Evolutionary conservation across 2,329 filamentous ascomycete species (phyloP).

Genomic region (Leptographium lundbergii): DNA sequence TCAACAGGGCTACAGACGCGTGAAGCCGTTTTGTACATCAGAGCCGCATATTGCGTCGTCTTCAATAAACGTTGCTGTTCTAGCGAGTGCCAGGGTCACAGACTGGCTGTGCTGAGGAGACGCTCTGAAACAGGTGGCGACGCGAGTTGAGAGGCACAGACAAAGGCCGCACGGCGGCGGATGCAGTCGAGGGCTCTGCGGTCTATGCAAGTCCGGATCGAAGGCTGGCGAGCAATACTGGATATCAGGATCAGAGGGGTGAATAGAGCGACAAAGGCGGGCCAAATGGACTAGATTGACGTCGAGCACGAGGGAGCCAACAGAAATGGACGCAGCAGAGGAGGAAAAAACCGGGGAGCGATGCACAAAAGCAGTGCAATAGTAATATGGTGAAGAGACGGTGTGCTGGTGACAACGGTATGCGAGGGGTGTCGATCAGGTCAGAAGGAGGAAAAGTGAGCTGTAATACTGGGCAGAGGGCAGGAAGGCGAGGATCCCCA

Average conservation of each 20-base stretch:
- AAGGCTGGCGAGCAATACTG: too few species aligned
- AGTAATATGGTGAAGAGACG: not conserved
- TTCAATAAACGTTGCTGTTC: not conserved
- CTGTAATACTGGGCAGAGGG: not conserved
- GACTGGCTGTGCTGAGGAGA: too few species aligned
- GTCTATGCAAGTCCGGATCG: too few species aligned
- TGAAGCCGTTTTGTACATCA: not conserved
- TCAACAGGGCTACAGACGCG: not conserved
- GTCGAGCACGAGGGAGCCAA: not conserved
- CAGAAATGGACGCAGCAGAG: not conserved
- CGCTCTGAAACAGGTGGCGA: too few species aligned
- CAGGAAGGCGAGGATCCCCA: not conserved
- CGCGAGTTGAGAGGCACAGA: too few species aligned
- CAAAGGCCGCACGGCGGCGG: too few species aligned
- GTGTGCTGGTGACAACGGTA: not conserved
- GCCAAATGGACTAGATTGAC: too few species aligned
- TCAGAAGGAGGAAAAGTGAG: not conserved
- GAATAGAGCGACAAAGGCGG: too few species aligned
- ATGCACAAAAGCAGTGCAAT: not conserved
- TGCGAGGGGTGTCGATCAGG: not conserved
- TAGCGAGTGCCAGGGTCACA: too few species aligned
- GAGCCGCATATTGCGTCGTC: not conserved
- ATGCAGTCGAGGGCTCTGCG: too few species aligned
- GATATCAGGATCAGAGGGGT: too few species aligned
- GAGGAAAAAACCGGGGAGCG: not conserved